Evolutionary conservation across 2,329 filamentous ascomycete species (phyloP).

Genomic region (Sporothrix globosa): DNA sequence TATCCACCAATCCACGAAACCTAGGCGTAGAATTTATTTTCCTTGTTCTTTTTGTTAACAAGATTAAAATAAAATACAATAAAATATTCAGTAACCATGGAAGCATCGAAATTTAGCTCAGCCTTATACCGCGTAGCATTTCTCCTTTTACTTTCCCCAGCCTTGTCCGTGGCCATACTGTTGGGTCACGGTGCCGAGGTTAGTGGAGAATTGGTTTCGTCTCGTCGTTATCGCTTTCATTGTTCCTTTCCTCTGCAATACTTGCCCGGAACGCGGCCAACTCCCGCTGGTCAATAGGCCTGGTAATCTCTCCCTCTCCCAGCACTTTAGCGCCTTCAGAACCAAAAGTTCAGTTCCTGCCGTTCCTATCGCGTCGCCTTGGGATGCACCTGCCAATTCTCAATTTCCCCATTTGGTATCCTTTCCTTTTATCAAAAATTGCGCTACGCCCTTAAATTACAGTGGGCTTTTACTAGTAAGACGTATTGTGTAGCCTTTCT

Average conservation of each 20-base stretch:
- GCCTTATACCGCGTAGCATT: no score
- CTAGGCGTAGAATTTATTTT: no score
- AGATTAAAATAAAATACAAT: no score
- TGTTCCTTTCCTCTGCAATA: background rate
- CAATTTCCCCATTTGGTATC: background rate
- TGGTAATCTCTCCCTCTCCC: background rate
- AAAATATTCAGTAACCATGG: no score
- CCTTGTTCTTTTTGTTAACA: no score
- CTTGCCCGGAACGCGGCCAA: background rate
- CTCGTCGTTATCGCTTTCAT: background rate
- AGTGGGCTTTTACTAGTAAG: background rate
- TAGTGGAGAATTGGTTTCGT: conserved; percentile 12
- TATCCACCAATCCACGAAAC: no score
- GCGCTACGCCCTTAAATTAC: background rate
- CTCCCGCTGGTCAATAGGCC: background rate
- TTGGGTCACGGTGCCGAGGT: conserved; percentile 15
- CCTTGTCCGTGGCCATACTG: no score
- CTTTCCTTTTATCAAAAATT: background rate
- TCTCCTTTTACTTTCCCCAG: no score
- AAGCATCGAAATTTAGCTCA: no score
- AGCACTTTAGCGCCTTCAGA: background rate
- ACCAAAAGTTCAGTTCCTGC: background rate
- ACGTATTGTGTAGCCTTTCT: background rate
- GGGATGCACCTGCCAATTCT: background rate
- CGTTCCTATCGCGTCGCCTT: background rate